These are phyloP conservation scores for Gossypium anomalum DNA, from an alignment of 345 rosid species.

Conservation along the genomic window DNA sequence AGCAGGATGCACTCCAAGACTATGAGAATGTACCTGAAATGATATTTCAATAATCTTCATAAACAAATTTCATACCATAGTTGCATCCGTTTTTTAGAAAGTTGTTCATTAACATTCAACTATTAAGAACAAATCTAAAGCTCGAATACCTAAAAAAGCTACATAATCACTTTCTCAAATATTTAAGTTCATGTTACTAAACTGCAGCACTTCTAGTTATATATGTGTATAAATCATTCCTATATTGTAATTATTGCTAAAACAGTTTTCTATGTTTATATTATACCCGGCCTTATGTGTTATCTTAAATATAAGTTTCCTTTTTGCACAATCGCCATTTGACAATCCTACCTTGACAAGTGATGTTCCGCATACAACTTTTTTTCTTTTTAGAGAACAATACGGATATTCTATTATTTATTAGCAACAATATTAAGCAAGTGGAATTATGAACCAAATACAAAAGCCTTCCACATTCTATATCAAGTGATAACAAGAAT, in stretches of 20 bases:
- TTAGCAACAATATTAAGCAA: not conserved
- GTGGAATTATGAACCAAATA: not conserved
- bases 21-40: constrained; percentile 42
- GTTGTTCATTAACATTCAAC: not conserved
- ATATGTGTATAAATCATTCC: not conserved
- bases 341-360: not conserved
- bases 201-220: too few species aligned
- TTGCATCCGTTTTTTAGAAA: not conserved
- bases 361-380: not conserved
- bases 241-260: not conserved
- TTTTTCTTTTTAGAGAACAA: not conserved
- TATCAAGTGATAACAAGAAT: not conserved
- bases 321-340: not conserved
- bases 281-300: not conserved
- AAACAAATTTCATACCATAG: not conserved
- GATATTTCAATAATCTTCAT: not conserved
- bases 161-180: not conserved
- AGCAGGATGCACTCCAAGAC: constrained; percentile 36
- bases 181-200: not conserved
- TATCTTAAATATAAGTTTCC: not conserved
- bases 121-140: not conserved
- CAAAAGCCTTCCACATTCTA: not conserved
- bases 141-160: not conserved
- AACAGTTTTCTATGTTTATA: not conserved
- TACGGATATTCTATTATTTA: not conserved